Conservation (phyloP, 805 yeast species). For the Candida alai region DNA sequence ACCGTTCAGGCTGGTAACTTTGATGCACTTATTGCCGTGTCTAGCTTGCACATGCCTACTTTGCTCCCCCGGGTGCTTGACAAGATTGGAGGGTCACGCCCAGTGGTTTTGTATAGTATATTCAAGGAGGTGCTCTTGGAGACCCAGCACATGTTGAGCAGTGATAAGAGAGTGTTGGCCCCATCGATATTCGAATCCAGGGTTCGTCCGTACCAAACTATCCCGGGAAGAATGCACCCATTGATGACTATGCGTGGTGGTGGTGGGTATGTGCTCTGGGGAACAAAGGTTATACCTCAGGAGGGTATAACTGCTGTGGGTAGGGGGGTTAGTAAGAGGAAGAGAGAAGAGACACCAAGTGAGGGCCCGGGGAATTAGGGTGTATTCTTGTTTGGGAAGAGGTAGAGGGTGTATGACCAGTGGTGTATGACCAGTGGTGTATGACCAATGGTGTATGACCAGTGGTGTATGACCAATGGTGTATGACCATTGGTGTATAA, state of each 20-base stretch:
- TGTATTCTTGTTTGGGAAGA: too few relatives aligned
- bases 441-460: too few relatives aligned
- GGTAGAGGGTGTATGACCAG: too few relatives aligned
- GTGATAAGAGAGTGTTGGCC: conserved; percentile 70
- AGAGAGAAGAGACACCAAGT: conserved; percentile 4
- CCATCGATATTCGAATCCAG: conserved; percentile 80
- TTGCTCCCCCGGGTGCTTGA: conserved; percentile 60
- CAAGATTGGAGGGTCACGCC: conserved; percentile 77
- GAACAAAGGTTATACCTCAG: conserved; percentile 72
- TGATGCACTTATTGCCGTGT: conserved; percentile 72
- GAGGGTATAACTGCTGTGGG: conserved; percentile 66
- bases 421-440: too few relatives aligned
- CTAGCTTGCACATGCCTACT: conserved; percentile 67
- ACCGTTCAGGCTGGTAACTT: conserved; percentile 50
- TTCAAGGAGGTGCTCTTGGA: conserved; percentile 77
- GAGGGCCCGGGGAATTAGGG: background rate
- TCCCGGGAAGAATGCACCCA: conserved; percentile 93
- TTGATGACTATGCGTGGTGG: conserved; percentile 89
- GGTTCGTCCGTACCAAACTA: conserved; percentile 85
- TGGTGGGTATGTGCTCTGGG: conserved; percentile 84
- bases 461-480: too few relatives aligned
- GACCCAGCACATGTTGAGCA: conserved; percentile 62
- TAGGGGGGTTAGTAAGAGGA: conserved; percentile 50
- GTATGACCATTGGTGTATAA: too few relatives aligned
- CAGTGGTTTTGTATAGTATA: conserved; percentile 78